Base-by-base conservation (phyloP, 768 basidiomycete genomes). In the Phaffia tasmanica region DNA sequence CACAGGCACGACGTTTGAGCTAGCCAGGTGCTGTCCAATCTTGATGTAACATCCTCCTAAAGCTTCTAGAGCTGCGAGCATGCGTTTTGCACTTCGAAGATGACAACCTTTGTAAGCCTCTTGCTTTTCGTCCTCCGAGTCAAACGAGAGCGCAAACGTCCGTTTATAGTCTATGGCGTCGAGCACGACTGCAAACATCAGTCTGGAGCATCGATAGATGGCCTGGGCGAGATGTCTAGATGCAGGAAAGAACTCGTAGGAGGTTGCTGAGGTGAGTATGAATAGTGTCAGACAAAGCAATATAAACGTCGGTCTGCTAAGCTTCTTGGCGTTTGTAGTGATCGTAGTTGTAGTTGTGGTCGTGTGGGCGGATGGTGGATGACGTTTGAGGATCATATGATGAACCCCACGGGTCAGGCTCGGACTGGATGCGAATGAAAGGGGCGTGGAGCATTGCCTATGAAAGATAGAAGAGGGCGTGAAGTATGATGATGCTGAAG, bases 1-100 rank as follows among this genome's bases (percentile, higher is more conserved):
- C 85, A 78, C 75, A 2, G 86, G 85, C 2, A 87, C 74, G 21
- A 87, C 71, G 69, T 75, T 74, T 1, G 78, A 74, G 74, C 79
- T 86, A 74, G 87, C 88, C 78, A 86, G 85, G 79, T 85, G 87
- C 71, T 99, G 94, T 1, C 93, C 95, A 35, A 79, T 70, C 42
- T 79, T 74, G 63, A 70, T 54, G 30, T 67, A 56, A 32, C 63
- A 58, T 9, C 64, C 64, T 27, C 62, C 67, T 25, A 69, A 25
- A 19, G 42, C 55, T 62, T 92, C 80, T 55, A 98, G 79, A n/a
- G 90, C 89, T 69, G 81, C 82, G 70, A 93, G 78, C 50, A 95
- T 83, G 65, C 90, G 80, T 63, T 79, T 74, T 8, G 91, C 91
- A 74, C 89, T 92, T 56, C 91, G 82, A 59, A 77, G 81, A 78